Percentiles rank a stretch among this genome's conserved stretches.
Evolutionary conservation across 2,329 filamentous ascomycete species (phyloP).

Genomic region (Colletotrichum higginsianum): DNA sequence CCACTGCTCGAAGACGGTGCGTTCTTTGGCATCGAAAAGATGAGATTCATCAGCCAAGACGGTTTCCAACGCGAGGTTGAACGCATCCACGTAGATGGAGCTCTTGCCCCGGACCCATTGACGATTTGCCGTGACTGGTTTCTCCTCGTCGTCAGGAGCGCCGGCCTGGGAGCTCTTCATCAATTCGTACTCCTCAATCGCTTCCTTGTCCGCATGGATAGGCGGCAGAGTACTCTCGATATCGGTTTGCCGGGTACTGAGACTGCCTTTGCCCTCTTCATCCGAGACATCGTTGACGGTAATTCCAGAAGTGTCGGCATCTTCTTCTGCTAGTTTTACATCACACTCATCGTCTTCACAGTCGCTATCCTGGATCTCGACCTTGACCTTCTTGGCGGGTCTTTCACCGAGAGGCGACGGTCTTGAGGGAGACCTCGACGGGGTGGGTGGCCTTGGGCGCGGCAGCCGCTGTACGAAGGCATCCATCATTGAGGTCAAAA

Average conservation of each 20-base stretch:
- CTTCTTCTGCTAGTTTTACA: slow-evolving; percentile 42
- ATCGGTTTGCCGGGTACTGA: slow-evolving; percentile 67
- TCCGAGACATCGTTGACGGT: slow-evolving; percentile 44
- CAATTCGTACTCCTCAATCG: slow-evolving; percentile 85
- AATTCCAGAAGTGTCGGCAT: slow-evolving; percentile 51
- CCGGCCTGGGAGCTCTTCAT: slow-evolving; percentile 70
- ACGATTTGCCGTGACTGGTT: slow-evolving; percentile 34
- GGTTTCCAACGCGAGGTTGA: slow-evolving; percentile 91
- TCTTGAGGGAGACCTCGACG: slow-evolving; percentile 30
- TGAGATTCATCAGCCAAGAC: slow-evolving; percentile 91
- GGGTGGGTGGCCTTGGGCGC: slow-evolving; percentile 22
- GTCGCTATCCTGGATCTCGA: slow-evolving; percentile 44
- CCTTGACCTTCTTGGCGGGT: slow-evolving; percentile 54
- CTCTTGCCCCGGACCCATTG: slow-evolving; percentile 82
- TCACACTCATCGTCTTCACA: slow-evolving; percentile 42
- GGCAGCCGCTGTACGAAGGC: slow-evolving; percentile 54
- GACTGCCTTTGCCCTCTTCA: slow-evolving; percentile 46
- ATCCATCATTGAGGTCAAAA: slow-evolving; percentile 51
- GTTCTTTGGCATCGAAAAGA: slow-evolving; percentile 87
- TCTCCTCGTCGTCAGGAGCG: slow-evolving; percentile 57
- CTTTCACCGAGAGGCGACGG: slow-evolving; percentile 45
- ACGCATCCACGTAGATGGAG: slow-evolving; percentile 97
- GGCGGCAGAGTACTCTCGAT: slow-evolving; percentile 80
- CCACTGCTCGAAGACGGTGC: slow-evolving; percentile 84
- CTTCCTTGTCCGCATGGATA: slow-evolving; percentile 76